Evolutionary conservation across 1,284 basidiomycete species (phyloP).

Genomic region (Apiotrichum domesticum): DNA sequence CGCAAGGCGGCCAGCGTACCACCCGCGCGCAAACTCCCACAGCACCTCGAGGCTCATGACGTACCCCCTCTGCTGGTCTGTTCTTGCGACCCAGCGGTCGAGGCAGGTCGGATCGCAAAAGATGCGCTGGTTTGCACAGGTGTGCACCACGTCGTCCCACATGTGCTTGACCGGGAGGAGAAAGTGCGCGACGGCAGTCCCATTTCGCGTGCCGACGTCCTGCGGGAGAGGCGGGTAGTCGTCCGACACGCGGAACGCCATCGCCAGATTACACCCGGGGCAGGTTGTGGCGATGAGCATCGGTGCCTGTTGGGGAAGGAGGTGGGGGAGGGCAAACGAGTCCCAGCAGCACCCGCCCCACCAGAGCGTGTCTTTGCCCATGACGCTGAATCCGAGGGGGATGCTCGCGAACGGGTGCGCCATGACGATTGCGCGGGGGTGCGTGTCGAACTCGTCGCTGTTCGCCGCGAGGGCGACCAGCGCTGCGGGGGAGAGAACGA

Average conservation of each 20-base stretch:
- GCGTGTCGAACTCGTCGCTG: background rate
- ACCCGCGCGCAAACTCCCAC: constrained; percentile 5
- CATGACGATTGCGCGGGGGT: background rate
- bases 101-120: constrained; percentile 4
- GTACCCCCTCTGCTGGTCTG: background rate
- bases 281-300: constrained; percentile 6
- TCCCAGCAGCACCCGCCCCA: constrained; percentile 10
- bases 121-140: constrained; percentile 5
- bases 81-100: background rate
- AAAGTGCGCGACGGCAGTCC: constrained; percentile 5
- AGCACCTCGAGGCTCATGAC: constrained; percentile 8
- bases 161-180: constrained; percentile 1
- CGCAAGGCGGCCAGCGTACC: constrained; percentile 8
- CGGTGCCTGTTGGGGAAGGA: background rate
- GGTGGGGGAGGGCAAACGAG: constrained; percentile 3
- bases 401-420: constrained; percentile 9
- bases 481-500: background rate
- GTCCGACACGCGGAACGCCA: constrained; percentile 1
- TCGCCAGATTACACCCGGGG: background rate
- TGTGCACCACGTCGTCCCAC: constrained; percentile 12
- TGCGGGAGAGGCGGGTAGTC: background rate
- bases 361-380: background rate
- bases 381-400: constrained; percentile 10
- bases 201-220: background rate
- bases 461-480: background rate